phyloP scores from a whole-genome alignment of 2,329 filamentous ascomycete species.

The Cryphonectria nitschkei region DNA sequence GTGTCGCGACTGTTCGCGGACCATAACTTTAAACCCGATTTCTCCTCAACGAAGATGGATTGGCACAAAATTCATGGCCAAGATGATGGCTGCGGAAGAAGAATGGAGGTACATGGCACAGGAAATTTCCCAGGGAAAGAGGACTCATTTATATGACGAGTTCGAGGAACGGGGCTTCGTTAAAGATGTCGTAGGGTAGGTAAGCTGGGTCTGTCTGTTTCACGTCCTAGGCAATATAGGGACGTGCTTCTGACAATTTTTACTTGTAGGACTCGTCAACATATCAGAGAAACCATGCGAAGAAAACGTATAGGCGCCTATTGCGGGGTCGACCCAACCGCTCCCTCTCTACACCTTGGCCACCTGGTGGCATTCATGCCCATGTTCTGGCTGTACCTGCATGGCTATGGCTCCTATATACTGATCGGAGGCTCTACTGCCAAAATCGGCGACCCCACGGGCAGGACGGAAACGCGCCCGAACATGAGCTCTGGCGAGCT shows the following conservation, averaged over 20 bases:
- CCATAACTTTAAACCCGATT: neutral
- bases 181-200: constrained; percentile 75
- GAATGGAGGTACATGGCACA: constrained; percentile 54
- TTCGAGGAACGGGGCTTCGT: constrained; percentile 74
- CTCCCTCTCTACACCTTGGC: constrained; percentile 77
- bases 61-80: constrained; percentile 48
- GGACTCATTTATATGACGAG: constrained; percentile 61
- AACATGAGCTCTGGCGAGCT: constrained; percentile 55
- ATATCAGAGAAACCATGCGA: constrained; percentile 66
- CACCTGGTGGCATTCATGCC: constrained; percentile 83
- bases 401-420: constrained; percentile 70
- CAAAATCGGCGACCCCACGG: constrained; percentile 79
- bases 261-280: constrained; percentile 33
- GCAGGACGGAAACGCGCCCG: constrained; percentile 65
- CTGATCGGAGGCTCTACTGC: constrained; percentile 76
- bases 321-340: constrained; percentile 82
- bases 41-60: constrained; percentile 41
- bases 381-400: constrained; percentile 80
- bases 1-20: constrained; percentile 18
- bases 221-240: neutral
- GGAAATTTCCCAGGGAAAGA: constrained; percentile 53
- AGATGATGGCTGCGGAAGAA: constrained; percentile 45
- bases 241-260: constrained; percentile 18
- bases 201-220: constrained; percentile 18
- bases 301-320: constrained; percentile 72